phyloP scores from a whole-genome alignment of 192 early-diverging fungal species.

The Chytriomyces sp. region DNA sequence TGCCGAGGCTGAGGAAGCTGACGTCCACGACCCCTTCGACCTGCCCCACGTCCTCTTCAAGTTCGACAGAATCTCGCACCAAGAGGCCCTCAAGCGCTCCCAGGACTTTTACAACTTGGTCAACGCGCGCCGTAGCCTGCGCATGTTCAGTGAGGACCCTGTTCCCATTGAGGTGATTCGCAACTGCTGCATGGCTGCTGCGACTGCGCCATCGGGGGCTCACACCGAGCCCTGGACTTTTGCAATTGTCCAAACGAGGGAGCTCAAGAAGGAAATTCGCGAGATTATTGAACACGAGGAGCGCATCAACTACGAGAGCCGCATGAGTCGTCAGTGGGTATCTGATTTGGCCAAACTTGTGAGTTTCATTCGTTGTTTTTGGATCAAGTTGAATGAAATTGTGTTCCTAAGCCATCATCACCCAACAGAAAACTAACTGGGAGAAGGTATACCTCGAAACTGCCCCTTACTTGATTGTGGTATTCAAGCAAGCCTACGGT shows the following conservation, averaged over 20 bases:
- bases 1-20: constrained; percentile 9
- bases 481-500: constrained; percentile 17
- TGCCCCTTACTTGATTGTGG: constrained; percentile 13
- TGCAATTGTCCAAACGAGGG: constrained; percentile 8
- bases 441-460: constrained; percentile 11
- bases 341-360: constrained; percentile 6
- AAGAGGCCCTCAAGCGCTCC: neutral
- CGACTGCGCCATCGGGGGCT: constrained; percentile 10
- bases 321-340: constrained; percentile 16
- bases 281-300: constrained; percentile 22
- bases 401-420: neutral
- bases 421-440: constrained; percentile 1
- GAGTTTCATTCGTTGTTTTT: neutral
- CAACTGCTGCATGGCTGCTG: constrained; percentile 18
- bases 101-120: constrained; percentile 6
- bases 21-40: constrained; percentile 18
- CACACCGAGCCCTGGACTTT: constrained; percentile 22
- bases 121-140: neutral
- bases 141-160: constrained; percentile 14
- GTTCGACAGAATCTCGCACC: neutral
- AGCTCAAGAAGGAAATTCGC: constrained; percentile 3
- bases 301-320: constrained; percentile 17
- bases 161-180: constrained; percentile 23
- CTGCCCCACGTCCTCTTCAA: constrained; percentile 19
- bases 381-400: neutral